Percentiles rank a stretch among this genome's conserved stretches.
These are phyloP conservation scores for Dittrichia graveolens DNA, from an alignment of 129 eudicot genomes.

Conservation along the genomic window DNA sequence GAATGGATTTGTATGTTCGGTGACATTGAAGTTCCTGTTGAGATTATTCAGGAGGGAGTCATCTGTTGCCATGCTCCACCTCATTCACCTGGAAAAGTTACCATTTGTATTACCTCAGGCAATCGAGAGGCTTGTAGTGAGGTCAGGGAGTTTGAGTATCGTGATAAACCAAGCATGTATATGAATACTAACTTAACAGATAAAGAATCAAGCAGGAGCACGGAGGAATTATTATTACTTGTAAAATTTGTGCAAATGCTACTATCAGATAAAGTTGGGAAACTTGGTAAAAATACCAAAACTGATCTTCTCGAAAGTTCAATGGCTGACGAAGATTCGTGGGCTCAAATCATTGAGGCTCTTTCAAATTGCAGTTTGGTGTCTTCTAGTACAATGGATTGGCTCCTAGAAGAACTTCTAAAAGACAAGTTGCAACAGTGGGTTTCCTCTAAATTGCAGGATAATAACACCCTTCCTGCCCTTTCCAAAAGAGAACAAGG, in stretches of 20 bases:
- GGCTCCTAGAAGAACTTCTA: constrained; percentile 83
- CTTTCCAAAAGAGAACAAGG: constrained; percentile 93
- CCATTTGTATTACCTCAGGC: constrained; percentile 72
- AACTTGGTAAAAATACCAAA: constrained; percentile 36
- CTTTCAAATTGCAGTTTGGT: constrained; percentile 45
- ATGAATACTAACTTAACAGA: constrained; percentile 39
- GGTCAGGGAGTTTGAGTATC: constrained; percentile 89
- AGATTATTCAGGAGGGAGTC: constrained; percentile 89
- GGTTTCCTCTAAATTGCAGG: constrained; percentile 51
- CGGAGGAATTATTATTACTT: constrained; percentile 70
- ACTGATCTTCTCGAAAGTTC: constrained; percentile 38
- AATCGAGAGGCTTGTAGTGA: constrained; percentile 95
- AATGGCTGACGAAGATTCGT: constrained; percentile 55
- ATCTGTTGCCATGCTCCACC: constrained; percentile 81
- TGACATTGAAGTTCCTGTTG: constrained; percentile 81
- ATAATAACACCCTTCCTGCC: constrained; percentile 23
- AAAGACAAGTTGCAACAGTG: constrained; percentile 77
- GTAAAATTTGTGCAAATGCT: constrained; percentile 72
- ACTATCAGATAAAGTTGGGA: constrained; percentile 40
- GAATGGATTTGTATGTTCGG: constrained; percentile 94
- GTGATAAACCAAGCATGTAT: constrained; percentile 40
- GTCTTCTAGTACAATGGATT: constrained; percentile 54
- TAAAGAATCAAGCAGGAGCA: constrained; percentile 44
- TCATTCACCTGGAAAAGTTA: constrained; percentile 71
- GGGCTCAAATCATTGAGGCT: constrained; percentile 69